Evolutionary conservation across 1,284 basidiomycete genomes (phyloP), one percentile per base, ranked within the genome.

Genomic region (Paramarasmius palmivorus): DNA sequence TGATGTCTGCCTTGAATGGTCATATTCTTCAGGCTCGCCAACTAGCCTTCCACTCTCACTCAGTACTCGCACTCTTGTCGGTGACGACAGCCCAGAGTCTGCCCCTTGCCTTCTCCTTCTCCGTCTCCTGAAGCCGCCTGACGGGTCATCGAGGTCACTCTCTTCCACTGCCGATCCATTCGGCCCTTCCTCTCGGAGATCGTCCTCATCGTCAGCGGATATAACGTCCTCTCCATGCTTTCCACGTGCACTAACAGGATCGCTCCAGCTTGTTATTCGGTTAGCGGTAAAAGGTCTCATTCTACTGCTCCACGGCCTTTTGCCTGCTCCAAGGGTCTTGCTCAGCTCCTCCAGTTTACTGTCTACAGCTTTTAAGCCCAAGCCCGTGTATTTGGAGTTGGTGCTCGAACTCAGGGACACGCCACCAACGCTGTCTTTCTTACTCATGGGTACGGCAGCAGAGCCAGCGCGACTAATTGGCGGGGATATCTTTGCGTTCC

Each of bases 201-300:
- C 57, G 15, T 57, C 56, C 14, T 63, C 62, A 22, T 58, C 60
- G 6, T 56, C 61, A 25, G 12, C 29, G 12, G 29, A 32, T 12
- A 12, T 12, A 6, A 12, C 12, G 12, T 55, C 59, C 5, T 53
- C 50, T 38, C 65, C 61, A 6, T 56, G 38, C 26, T 53, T 59
- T 29, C 63, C 70, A 56, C 70, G 64, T 10, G 76, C 77, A 53
- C 75, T 80, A 45, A 74, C 58, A 2, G 78, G 71, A 60, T 81
- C 83, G 7, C 80, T 76, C 83, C 79, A 81, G 60, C 77, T 82
- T 47, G 77, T 71, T 19, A 78, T 65, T 19, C 77, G 70, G 19
- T 46, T 23, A 15, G 25, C 29, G 65, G 72, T 59, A 72, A 72
- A 5, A 53, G 53, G 48, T 52, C 38, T 59, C n/a, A 54, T 37